Evolutionary conservation across 2,329 filamentous ascomycete genomes (phyloP).

Genomic region (Plenodomus biglobosus): DNA sequence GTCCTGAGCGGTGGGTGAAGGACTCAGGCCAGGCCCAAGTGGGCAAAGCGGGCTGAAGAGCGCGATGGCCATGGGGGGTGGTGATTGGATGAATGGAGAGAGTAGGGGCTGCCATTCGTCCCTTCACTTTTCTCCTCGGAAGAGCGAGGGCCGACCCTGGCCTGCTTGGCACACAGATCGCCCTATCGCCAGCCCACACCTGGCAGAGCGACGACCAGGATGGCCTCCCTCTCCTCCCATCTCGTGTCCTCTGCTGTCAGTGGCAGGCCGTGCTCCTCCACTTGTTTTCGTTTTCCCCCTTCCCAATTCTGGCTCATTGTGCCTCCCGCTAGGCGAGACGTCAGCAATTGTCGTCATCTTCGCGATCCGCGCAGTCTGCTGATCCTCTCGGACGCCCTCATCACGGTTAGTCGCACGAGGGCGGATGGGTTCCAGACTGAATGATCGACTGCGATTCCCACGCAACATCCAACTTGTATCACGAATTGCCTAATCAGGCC

Average conservation of each 20-base stretch:
- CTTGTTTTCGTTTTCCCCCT: conserved; percentile 14
- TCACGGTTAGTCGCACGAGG: conserved; percentile 5
- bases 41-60: conserved; percentile 34
- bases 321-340: conserved; percentile 21
- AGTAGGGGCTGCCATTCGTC: conserved; percentile 25
- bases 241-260: conserved; percentile 23
- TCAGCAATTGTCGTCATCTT: conserved; percentile 20
- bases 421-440: conserved; percentile 9
- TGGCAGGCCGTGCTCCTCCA: conserved; percentile 22
- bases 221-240: conserved; percentile 26
- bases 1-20: conserved; percentile 23
- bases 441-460: conserved; percentile 4
- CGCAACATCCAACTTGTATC: conserved; percentile 8
- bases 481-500: conserved; percentile 1
- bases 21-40: conserved; percentile 27
- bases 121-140: conserved; percentile 26
- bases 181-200: conserved; percentile 22
- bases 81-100: conserved; percentile 21
- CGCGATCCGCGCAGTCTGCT: conserved; percentile 9
- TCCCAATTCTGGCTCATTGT: no score
- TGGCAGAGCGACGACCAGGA: conserved; percentile 17
- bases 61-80: conserved; percentile 4
- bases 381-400: conserved; percentile 13
- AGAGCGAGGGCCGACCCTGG: conserved; percentile 14
- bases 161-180: conserved; percentile 12